Base-by-base conservation (phyloP, 495 filamentous ascomycete genomes). In the Usnea hakonensis region DNA sequence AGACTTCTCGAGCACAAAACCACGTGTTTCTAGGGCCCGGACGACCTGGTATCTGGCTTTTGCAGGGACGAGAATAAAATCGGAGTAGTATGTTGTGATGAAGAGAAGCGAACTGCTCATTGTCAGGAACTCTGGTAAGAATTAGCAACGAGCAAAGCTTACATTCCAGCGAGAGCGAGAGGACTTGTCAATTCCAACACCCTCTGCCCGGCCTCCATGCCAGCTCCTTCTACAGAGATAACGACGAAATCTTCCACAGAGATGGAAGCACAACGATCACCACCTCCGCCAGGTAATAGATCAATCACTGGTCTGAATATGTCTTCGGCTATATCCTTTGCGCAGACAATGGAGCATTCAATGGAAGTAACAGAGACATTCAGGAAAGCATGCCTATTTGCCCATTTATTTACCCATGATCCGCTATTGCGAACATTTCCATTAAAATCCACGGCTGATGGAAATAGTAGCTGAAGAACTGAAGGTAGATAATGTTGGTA, bases 61-160 rank as follows among this genome's bases (percentile, higher is more conserved):
- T 43, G 79, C 75, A 6, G 94, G 94, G 6, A 97, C 90, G 21
- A 98, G 79, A 66, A 98, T 95, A 76, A 95, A 98, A 74, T 98
- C 94, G 16, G 90, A 90, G 71, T 95, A 97, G 73, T 98, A 98
- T 28, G 94, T 97, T 1, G 93, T 95, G 70, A 97, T 95, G 79
- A 98, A 97, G 74, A 97, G 97, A 65, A 98, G 95, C 43, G 94
- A 88, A 38, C 87, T 87, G 58, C 60, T 52, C 3, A 30, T 30
- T 26, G 57, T 65, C 26, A 67, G 54, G 35, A 36, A 46, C 53
- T 30, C 30, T 55, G 48, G 17, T 41, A 26, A 44, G 8, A 5
- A 58, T 37, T 56, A 40, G 58, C 41, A 52, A 57, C 14, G 26
- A 23, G 5, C 26, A 21, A 56, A 32, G 77, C 84, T 69, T 78